phyloP scores from a whole-genome alignment of 768 basidiomycete species.

The Neoboletus brunneissimus region DNA sequence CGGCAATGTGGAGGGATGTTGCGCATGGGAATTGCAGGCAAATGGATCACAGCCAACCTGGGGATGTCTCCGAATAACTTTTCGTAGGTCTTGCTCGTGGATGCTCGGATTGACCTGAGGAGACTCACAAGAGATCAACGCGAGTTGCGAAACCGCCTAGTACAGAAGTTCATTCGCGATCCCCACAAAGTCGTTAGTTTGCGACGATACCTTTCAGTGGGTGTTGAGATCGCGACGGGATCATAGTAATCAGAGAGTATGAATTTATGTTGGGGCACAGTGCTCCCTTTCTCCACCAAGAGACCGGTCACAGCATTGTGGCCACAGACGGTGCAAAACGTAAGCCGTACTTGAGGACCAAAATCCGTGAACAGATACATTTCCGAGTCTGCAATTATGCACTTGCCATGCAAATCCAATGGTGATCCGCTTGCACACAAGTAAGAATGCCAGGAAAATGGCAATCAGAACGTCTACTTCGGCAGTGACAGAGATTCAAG shows the following conservation, averaged over 20 bases:
- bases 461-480: conserved; percentile 7
- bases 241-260: background rate
- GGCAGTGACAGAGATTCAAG: background rate
- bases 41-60: no score
- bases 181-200: no score
- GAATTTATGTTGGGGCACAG: no score
- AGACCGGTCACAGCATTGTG: background rate
- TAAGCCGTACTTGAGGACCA: background rate
- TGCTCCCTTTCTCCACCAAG: background rate
- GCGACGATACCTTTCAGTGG: background rate
- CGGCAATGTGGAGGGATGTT: no score
- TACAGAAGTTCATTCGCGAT: no score
- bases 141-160: no score
- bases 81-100: no score
- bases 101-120: no score
- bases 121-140: no score
- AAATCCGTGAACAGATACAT: background rate
- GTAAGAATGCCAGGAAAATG: conserved; percentile 4
- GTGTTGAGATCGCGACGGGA: background rate
- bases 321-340: conserved; percentile 4
- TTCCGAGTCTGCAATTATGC: background rate
- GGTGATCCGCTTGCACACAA: background rate
- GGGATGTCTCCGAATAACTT: no score
- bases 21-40: no score
- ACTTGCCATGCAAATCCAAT: background rate